Base-by-base conservation (phyloP, 2,329 filamentous ascomycete species). In the Tolypocladium album region DNA sequence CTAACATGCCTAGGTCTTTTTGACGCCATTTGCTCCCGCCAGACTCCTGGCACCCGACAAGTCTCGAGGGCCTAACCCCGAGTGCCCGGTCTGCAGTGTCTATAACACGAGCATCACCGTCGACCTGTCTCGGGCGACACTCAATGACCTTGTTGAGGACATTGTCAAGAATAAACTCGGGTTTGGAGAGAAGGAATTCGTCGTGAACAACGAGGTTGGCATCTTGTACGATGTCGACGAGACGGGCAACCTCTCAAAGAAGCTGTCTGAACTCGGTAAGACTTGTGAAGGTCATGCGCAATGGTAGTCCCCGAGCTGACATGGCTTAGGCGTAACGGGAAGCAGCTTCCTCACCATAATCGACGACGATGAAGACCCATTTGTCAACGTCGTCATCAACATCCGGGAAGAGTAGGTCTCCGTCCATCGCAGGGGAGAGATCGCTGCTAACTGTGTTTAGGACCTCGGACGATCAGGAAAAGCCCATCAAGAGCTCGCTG, bases 161-260 rank as follows among this genome's bases (percentile, higher is more conserved):
- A 82, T 96, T 50, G 76, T 97, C 55, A 85, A 84, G 64, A 66
- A 76, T 4, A 79, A 90, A 64, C 76, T 97, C 2, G 87, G 87
- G 4, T 97, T 94, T 69, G 85, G 86, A 6, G 86, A 92, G 36
- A 82, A 79, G 61, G 92, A 96, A 58, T 84, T 97, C 64, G 88
- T 87, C 4, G 77, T 97, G 61, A 88, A 83, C 68, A 91, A 84
- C 60, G 87, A 91, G 8, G 78, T 82, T 12, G 88, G 88, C 57
- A 79, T 92, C n/a, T 80, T 97, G 50, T 97, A 96, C 67, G 94
- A 97, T 67, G 84, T 87, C 0, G 94, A 97, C 60, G 85, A 96
- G 68, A 90, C 90, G 5, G 90, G 95, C 60, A 95, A 97, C 67
- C 77, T 97, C 1, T 73, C 79, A 1, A 95, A 91, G 77, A 92